Percentiles rank a stretch among this genome's conserved stretches.
Evolutionary conservation across 1,139 yeast genomes (phyloP).

Genomic region (Kurtzmaniella natalensis): DNA sequence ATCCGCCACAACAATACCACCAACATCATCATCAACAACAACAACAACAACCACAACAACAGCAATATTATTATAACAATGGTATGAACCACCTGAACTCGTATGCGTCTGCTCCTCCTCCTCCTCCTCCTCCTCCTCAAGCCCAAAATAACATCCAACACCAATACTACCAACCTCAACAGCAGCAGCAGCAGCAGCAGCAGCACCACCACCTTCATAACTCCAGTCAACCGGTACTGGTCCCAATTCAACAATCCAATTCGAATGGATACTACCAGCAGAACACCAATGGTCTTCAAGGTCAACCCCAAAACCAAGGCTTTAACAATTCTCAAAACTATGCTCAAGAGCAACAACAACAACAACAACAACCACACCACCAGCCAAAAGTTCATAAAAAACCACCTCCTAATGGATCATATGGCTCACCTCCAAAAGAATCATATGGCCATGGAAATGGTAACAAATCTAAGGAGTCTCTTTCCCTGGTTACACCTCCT

Average conservation of each 20-base stretch:
- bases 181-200: constrained; percentile 12
- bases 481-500: constrained; percentile 8
- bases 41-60: constrained; percentile 6
- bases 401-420: constrained; percentile 2
- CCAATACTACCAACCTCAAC: too few relatives aligned
- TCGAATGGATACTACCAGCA: neutral
- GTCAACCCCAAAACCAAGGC: constrained; percentile 13
- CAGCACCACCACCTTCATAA: constrained; percentile 12
- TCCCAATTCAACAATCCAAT: too few relatives aligned
- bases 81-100: too few relatives aligned
- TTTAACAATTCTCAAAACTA: constrained; percentile 15
- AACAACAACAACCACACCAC: constrained; percentile 10
- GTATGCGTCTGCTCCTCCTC: constrained; percentile 15
- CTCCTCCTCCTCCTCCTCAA: too few relatives aligned
- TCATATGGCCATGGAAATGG: constrained; percentile 1
- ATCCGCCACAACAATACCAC: constrained; percentile 12
- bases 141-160: neutral
- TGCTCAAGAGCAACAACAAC: constrained; percentile 12
- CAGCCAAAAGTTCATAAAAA: constrained; percentile 1
- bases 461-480: constrained; percentile 14
- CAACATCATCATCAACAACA: constrained; percentile 13
- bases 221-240: too few relatives aligned
- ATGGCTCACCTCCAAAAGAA: constrained; percentile 1
- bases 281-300: constrained; percentile 7
- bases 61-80: too few relatives aligned